Evolutionary conservation across 139 green algal species (phyloP).

Genomic region (Closterium sp.): DNA sequence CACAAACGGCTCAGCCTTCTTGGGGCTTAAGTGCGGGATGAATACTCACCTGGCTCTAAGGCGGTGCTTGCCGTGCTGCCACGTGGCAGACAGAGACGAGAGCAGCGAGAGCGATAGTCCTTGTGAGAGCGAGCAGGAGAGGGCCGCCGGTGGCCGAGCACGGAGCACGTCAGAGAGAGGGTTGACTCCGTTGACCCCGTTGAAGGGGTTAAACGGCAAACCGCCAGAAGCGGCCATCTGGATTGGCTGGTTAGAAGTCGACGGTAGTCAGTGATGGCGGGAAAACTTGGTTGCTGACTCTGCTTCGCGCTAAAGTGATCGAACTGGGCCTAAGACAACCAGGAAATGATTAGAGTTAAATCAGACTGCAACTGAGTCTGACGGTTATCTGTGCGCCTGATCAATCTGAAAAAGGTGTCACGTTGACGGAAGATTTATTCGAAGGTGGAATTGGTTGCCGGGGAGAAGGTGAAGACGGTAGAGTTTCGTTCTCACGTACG

Average conservation of each 20-base stretch:
- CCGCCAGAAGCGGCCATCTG: neutral
- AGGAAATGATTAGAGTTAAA: neutral
- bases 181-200: neutral
- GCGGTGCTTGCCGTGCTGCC: neutral
- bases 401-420: neutral
- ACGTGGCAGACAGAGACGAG: neutral
- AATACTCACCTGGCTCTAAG: neutral
- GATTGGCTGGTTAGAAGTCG: neutral
- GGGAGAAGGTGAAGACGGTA: neutral
- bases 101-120: neutral
- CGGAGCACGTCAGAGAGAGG: neutral
- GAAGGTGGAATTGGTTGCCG: neutral
- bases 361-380: neutral
- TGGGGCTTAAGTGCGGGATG: too few relatives aligned
- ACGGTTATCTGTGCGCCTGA: neutral
- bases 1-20: too few relatives aligned
- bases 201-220: neutral
- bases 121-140: neutral
- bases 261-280: neutral
- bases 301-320: neutral
- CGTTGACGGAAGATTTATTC: neutral
- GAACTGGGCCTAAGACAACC: neutral
- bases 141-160: neutral
- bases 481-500: neutral
- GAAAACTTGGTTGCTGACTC: neutral